Evolutionary conservation across 257 asterid genomes (phyloP).

Genomic region (Scutellaria galericulata): DNA sequence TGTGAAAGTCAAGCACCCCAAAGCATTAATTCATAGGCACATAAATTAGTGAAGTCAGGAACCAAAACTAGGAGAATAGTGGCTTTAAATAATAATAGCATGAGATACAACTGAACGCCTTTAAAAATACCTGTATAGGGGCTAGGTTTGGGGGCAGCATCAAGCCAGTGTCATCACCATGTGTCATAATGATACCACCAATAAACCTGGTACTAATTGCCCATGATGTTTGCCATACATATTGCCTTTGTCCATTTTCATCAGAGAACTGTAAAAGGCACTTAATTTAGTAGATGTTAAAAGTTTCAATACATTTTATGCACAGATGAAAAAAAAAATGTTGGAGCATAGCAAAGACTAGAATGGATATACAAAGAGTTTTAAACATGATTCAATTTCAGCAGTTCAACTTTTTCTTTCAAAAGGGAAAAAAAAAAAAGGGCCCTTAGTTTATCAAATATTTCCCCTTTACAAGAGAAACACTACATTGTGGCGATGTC

Average conservation of each 20-base stretch:
- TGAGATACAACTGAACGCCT: conserved; percentile 32
- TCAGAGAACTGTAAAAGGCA: conserved; percentile 71
- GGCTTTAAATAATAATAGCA: conserved; percentile 5
- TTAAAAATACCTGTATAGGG: conserved; percentile 72
- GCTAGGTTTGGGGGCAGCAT: conserved; percentile 96
- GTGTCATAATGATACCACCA: conserved; percentile 98
- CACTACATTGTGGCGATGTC: conserved; percentile 13
- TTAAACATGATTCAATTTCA: background rate
- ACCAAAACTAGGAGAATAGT: conserved; percentile 8
- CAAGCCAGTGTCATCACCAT: conserved; percentile 95
- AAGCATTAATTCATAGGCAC: conserved; percentile 8
- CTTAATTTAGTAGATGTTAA: conserved; percentile 23
- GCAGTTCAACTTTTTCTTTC: background rate
- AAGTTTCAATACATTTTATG: conserved; percentile 15
- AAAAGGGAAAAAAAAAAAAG: background rate
- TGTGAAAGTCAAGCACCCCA: conserved; percentile 13
- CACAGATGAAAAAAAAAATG: conserved; percentile 4
- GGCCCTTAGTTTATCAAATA: background rate
- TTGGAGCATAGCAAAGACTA: conserved; percentile 9
- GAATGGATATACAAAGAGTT: background rate
- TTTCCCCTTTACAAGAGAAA: background rate
- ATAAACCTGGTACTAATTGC: conserved; percentile 94
- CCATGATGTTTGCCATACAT: conserved; percentile 99
- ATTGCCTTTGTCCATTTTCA: conserved; percentile 91
- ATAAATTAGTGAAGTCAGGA: conserved; percentile 16